A percentile compares a stretch with the other conserved stretches of the same genome.
These are phyloP conservation scores for Lepiota venenata DNA, from an alignment of 768 basidiomycete genomes.

Conservation along the genomic window DNA sequence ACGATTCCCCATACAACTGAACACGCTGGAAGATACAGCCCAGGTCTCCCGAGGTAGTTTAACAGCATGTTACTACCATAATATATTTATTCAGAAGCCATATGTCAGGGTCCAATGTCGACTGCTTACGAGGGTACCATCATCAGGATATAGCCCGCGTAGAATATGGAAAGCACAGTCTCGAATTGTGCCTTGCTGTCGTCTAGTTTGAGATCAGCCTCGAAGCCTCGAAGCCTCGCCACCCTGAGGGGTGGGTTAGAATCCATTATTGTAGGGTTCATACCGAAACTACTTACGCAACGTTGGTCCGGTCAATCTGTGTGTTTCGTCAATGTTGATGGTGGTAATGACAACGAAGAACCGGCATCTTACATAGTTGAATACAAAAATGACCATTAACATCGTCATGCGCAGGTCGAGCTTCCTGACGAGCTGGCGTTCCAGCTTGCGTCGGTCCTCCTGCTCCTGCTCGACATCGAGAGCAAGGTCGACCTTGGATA, in stretches of 20 bases:
- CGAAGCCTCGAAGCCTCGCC: slow-evolving; percentile 53
- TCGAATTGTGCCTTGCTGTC: slow-evolving; percentile 40
- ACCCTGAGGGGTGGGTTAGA: slow-evolving; percentile 31
- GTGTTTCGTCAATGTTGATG: neutral
- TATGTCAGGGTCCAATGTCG: no score
- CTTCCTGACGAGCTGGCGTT: slow-evolving; percentile 27
- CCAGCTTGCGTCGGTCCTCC: slow-evolving; percentile 11
- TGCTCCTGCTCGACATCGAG: neutral
- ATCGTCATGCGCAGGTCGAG: slow-evolving; percentile 36
- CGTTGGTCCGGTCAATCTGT: slow-evolving; percentile 58
- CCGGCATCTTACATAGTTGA: slow-evolving; percentile 18
- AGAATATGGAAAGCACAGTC: slow-evolving; percentile 47
- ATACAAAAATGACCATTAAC: slow-evolving; percentile 21
- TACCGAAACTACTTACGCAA: slow-evolving; percentile 31
- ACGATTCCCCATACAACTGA: slow-evolving; percentile 53
- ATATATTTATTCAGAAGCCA: no score
- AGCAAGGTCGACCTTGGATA: neutral
- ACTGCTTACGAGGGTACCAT: slow-evolving; percentile 28
- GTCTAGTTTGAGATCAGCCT: slow-evolving; percentile 42
- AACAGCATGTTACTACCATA: slow-evolving; percentile 52
- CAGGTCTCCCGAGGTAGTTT: slow-evolving; percentile 50
- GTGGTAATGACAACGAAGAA: neutral
- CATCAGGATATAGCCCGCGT: slow-evolving; percentile 31
- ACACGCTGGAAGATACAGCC: slow-evolving; percentile 48
- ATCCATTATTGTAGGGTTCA: neutral